phyloP scores from a whole-genome alignment of 2,329 filamentous ascomycete species.

The Phoma herbarum region DNA sequence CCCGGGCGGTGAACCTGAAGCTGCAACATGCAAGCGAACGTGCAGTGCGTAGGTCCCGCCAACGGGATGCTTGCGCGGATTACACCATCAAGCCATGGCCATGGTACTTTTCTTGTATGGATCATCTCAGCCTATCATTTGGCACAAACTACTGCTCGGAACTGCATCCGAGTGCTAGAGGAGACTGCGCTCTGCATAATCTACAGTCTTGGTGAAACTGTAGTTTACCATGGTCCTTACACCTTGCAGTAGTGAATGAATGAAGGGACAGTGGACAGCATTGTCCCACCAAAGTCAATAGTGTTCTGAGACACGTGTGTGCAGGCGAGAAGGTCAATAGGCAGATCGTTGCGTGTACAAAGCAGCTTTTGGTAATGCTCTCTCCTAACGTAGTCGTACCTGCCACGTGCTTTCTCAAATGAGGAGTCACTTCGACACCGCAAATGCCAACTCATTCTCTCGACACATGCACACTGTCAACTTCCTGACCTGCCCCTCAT shows the following conservation, averaged over 20 bases:
- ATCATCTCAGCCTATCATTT: background rate
- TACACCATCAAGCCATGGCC: background rate
- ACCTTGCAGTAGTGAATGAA: background rate
- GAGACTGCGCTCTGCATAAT: background rate
- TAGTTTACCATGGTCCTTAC: background rate
- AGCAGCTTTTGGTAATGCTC: background rate
- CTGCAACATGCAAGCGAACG: conserved; percentile 5
- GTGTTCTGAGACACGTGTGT: background rate
- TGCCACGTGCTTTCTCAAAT: conserved; percentile 2
- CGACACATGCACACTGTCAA: background rate
- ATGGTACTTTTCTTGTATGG: background rate
- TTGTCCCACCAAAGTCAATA: background rate
- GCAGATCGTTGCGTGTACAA: background rate
- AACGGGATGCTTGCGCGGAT: conserved; percentile 15
- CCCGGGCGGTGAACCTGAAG: background rate
- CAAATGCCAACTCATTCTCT: background rate
- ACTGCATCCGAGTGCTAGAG: background rate
- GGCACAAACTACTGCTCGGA: background rate
- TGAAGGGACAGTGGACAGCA: background rate
- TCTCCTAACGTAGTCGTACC: background rate
- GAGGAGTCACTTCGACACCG: background rate
- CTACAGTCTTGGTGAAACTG: background rate
- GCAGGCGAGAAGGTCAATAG: background rate
- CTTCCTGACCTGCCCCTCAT: background rate
- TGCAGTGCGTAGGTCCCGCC: conserved; percentile 7